Conservation (phyloP, 768 basidiomycete genomes). For the Terana coerulea region DNA sequence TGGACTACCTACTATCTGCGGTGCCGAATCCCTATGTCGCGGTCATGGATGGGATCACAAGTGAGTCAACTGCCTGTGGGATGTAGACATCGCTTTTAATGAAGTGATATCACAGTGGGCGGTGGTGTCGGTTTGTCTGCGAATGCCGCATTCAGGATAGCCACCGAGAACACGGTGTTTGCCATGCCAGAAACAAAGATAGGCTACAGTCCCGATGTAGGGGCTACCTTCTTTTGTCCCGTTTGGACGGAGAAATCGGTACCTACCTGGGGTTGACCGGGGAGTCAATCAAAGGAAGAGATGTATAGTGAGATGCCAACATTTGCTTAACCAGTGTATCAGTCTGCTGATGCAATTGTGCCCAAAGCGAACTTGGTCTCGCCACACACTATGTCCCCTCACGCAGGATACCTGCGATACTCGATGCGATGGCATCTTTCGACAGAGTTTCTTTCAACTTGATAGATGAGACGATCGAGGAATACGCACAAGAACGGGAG, state of each 20-base stretch:
- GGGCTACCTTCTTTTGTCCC: slow-evolving; percentile 86
- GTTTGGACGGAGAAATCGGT: slow-evolving; percentile 87
- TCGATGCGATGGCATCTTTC: slow-evolving; percentile 60
- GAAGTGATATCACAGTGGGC: slow-evolving; percentile 60
- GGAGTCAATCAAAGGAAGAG: slow-evolving; percentile 66
- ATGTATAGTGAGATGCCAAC: slow-evolving; percentile 69
- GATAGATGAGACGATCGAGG: slow-evolving; percentile 70
- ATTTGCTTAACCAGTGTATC: background rate
- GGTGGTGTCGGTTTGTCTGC: slow-evolving; percentile 89
- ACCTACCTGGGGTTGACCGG: slow-evolving; percentile 92
- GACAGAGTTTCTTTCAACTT: slow-evolving; percentile 45
- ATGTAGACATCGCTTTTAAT: background rate
- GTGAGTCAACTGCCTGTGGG: slow-evolving; percentile 45
- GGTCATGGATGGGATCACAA: slow-evolving; percentile 87
- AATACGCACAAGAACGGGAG: slow-evolving; percentile 53
- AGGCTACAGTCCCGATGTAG: slow-evolving; percentile 90
- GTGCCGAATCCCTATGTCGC: slow-evolving; percentile 87
- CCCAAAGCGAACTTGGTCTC: slow-evolving; percentile 77
- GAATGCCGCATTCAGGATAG: slow-evolving; percentile 85
- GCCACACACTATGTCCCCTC: slow-evolving; percentile 93
- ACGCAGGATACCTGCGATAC: slow-evolving; percentile 64
- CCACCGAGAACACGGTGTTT: slow-evolving; percentile 87
- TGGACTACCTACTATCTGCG: slow-evolving; percentile 68
- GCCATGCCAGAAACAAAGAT: slow-evolving; percentile 98
- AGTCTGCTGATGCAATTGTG: background rate